Percentiles rank a stretch among this genome's conserved stretches.
Evolutionary conservation across 257 asterid genomes (phyloP).

Genomic region (Solanum pinnatisectum): DNA sequence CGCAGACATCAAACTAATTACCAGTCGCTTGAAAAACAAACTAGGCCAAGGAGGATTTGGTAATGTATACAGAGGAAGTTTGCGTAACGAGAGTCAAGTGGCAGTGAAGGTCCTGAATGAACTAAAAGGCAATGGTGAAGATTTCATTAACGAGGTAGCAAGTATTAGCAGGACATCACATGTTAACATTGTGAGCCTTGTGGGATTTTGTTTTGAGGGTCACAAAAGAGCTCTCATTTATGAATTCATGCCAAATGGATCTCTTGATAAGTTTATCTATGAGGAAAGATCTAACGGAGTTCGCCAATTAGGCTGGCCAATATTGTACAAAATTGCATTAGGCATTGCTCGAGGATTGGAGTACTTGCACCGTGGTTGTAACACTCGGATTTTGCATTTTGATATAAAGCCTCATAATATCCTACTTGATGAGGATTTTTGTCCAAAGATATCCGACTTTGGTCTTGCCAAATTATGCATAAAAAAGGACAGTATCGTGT

Average conservation of each 20-base stretch:
- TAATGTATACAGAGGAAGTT: conserved; percentile 12
- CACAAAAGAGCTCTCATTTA: conserved; percentile 24
- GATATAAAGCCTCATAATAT: conserved; percentile 37
- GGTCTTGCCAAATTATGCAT: conserved; percentile 20
- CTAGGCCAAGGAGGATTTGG: conserved; percentile 24
- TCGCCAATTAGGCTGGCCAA: conserved; percentile 1
- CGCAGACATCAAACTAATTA: conserved; percentile 6
- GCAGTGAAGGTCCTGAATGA: conserved; percentile 14
- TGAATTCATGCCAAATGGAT: conserved; percentile 37
- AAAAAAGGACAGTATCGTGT: background rate
- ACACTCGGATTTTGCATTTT: conserved; percentile 16
- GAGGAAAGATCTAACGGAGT: background rate
- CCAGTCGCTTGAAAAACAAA: background rate
- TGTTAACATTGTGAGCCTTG: conserved; percentile 23
- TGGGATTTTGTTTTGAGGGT: conserved; percentile 31
- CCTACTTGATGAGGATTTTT: conserved; percentile 17
- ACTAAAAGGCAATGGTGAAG: conserved; percentile 7
- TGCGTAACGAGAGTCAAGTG: background rate
- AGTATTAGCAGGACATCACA: conserved; percentile 30
- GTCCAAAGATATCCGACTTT: conserved; percentile 22
- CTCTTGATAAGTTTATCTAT: conserved; percentile 22
- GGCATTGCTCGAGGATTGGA: conserved; percentile 36
- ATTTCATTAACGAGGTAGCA: conserved; percentile 19
- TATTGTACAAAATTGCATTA: conserved; percentile 5
- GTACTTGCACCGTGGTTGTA: conserved; percentile 25